Evolutionary conservation across 2,329 filamentous ascomycete species (phyloP).

Genomic region (Ceratocystis eucalypticola): DNA sequence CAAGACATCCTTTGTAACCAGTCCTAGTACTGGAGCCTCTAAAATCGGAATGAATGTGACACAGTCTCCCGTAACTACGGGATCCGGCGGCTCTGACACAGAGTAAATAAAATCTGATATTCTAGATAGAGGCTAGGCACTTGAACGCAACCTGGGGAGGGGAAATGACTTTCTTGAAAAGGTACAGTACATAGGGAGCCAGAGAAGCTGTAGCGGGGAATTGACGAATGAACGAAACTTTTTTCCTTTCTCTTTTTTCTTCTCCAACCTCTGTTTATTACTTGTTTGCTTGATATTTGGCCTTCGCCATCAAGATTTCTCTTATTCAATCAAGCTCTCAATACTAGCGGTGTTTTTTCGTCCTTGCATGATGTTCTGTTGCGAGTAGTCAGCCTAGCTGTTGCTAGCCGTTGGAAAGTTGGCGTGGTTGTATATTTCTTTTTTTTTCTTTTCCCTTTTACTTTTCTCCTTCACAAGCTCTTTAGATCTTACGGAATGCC

Average conservation of each 20-base stretch:
- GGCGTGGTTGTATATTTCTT: not conserved
- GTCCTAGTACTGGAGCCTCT: slow-evolving; percentile 30
- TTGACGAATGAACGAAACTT: slow-evolving; percentile 2
- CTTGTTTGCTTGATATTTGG: not conserved
- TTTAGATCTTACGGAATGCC: not conserved
- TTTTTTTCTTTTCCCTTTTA: not conserved
- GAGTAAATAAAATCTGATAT: slow-evolving; percentile 21
- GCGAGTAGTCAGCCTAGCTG: too few species aligned
- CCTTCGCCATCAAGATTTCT: not conserved
- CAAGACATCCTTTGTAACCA: slow-evolving; percentile 35
- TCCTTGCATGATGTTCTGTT: not conserved
- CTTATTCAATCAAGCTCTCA: not conserved
- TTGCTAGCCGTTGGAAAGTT: too few species aligned
- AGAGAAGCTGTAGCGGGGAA: not conserved
- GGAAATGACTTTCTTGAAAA: not conserved
- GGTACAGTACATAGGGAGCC: not conserved
- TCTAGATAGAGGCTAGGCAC: not conserved
- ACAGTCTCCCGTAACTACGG: slow-evolving; percentile 32
- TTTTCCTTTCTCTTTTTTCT: slow-evolving; percentile 8
- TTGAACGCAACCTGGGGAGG: not conserved
- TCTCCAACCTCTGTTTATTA: slow-evolving; percentile 3
- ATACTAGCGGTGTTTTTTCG: not conserved
- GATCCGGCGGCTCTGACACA: slow-evolving; percentile 29
- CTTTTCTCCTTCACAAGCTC: not conserved
- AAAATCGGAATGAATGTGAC: slow-evolving; percentile 49